These are phyloP conservation scores for Leccinum broughii DNA, from an alignment of 768 basidiomycete genomes.

Conservation along the genomic window DNA sequence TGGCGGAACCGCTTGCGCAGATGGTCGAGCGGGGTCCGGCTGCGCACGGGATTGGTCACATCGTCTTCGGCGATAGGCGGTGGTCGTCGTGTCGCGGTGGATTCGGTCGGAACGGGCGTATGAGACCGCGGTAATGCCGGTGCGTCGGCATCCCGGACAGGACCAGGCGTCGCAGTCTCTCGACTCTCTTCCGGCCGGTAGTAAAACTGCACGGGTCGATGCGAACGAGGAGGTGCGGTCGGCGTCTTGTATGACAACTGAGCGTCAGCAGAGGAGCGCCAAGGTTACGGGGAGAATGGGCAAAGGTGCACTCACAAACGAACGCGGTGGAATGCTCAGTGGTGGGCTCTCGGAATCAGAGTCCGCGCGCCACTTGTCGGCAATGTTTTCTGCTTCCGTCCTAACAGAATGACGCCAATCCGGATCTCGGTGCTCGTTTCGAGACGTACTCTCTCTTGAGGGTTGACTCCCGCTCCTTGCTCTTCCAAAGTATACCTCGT, in stretches of 20 bases:
- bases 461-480: slow-evolving; percentile 28
- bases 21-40: slow-evolving; percentile 22
- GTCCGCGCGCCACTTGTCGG: slow-evolving; percentile 35
- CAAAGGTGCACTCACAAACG: slow-evolving; percentile 20
- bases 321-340: slow-evolving; percentile 18
- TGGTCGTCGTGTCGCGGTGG: slow-evolving; percentile 1
- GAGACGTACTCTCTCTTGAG: slow-evolving; percentile 18
- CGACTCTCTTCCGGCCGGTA: slow-evolving; percentile 30
- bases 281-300: neutral
- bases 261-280: slow-evolving; percentile 5
- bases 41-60: slow-evolving; percentile 12
- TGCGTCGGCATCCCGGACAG: slow-evolving; percentile 22
- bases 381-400: slow-evolving; percentile 29
- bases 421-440: slow-evolving; percentile 17
- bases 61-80: slow-evolving; percentile 6
- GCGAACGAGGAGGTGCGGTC: slow-evolving; percentile 9
- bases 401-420: slow-evolving; percentile 18
- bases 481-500: slow-evolving; percentile 24
- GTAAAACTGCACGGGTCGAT: slow-evolving; percentile 15
- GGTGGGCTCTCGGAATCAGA: slow-evolving; percentile 19
- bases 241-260: slow-evolving; percentile 18
- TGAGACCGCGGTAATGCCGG: slow-evolving; percentile 10
- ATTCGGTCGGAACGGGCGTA: slow-evolving; percentile 16
- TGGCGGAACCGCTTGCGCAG: slow-evolving; percentile 28
- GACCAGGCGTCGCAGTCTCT: slow-evolving; percentile 29